phyloP scores from a whole-genome alignment of 2,329 filamentous ascomycete species.

The Ophiostoma tasmaniense region DNA sequence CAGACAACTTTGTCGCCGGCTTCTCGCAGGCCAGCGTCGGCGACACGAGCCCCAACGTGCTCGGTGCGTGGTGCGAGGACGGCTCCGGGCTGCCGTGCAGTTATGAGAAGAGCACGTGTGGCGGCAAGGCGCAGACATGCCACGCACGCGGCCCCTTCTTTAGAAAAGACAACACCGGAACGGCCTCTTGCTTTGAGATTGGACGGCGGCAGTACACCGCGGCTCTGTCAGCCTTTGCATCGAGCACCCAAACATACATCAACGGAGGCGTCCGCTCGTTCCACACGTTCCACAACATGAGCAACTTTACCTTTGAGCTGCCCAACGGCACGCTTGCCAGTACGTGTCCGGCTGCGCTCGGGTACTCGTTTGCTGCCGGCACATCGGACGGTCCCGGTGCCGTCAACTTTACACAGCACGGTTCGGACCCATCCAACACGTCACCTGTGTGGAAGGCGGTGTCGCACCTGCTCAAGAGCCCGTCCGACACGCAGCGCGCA shows the following conservation, averaged over 20 bases:
- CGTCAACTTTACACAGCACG: slow-evolving; percentile 87
- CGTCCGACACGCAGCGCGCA: slow-evolving; percentile 57
- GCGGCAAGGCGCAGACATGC: slow-evolving; percentile 57
- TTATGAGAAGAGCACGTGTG: slow-evolving; percentile 71
- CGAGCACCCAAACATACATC: slow-evolving; percentile 37
- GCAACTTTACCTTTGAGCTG: slow-evolving; percentile 61
- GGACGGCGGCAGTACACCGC: slow-evolving; percentile 59
- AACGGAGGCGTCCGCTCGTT: slow-evolving; percentile 63
- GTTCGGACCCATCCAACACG: slow-evolving; percentile 57
- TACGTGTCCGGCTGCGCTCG: slow-evolving; percentile 78
- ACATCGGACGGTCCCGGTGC: slow-evolving; percentile 82
- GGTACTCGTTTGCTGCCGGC: slow-evolving; percentile 83
- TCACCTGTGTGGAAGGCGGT: slow-evolving; percentile 72
- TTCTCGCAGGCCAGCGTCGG: slow-evolving; percentile 90
- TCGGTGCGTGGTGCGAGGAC: slow-evolving; percentile 84
- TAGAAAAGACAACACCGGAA: slow-evolving; percentile 57
- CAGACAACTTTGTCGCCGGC: slow-evolving; percentile 68
- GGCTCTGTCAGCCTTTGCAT: slow-evolving; percentile 31
- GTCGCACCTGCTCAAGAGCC: slow-evolving; percentile 61
- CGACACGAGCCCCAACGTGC: slow-evolving; percentile 80
- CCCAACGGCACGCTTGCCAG: slow-evolving; percentile 60
- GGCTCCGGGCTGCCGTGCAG: slow-evolving; percentile 61
- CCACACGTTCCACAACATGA: slow-evolving; percentile 74
- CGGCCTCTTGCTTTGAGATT: slow-evolving; percentile 69
- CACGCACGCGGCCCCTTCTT: slow-evolving; percentile 64